These are phyloP conservation scores for Pythium coloratum DNA, from an alignment of 352 stramenopile genomes.

Conservation along the genomic window DNA sequence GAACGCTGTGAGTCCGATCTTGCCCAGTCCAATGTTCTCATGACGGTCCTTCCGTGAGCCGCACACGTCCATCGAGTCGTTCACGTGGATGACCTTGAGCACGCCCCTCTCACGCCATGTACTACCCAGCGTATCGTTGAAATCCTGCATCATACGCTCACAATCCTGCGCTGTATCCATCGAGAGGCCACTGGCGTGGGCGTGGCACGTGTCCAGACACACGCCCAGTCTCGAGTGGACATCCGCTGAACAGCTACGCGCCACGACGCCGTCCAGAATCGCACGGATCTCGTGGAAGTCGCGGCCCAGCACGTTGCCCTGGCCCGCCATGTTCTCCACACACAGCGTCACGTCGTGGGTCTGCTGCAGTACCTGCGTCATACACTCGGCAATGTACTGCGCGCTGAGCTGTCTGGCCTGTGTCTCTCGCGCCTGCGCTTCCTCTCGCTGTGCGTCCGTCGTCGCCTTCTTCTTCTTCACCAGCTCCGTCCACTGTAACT, in stretches of 20 bases:
- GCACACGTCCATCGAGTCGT: constrained; percentile 40
- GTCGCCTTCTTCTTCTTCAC: constrained; percentile 17
- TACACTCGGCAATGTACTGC: constrained; percentile 33
- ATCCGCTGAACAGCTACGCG: background rate
- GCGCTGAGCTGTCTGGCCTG: constrained; percentile 24
- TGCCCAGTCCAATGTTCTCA: constrained; percentile 42
- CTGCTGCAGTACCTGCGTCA: constrained; percentile 29
- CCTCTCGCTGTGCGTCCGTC: constrained; percentile 10
- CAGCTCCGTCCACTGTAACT: constrained; percentile 9
- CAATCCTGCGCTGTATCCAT: constrained; percentile 29
- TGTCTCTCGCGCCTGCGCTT: constrained; percentile 15
- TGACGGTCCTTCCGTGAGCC: constrained; percentile 39
- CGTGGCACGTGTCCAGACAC: constrained; percentile 51
- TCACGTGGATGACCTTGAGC: constrained; percentile 49
- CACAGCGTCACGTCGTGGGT: constrained; percentile 37
- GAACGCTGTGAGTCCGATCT: constrained; percentile 36
- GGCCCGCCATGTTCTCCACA: constrained; percentile 47
- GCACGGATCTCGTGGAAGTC: constrained; percentile 37
- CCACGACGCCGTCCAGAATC: constrained; percentile 32
- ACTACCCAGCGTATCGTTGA: constrained; percentile 29
- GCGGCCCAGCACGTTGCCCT: constrained; percentile 40
- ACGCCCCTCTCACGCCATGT: constrained; percentile 28
- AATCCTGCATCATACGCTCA: constrained; percentile 37
- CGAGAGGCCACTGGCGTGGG: constrained; percentile 35
- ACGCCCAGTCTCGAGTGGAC: constrained; percentile 30